A percentile compares a stretch with the other conserved stretches of the same genome.
Evolutionary conservation across 768 basidiomycete species (phyloP).

Genomic region (Chiua virens): DNA sequence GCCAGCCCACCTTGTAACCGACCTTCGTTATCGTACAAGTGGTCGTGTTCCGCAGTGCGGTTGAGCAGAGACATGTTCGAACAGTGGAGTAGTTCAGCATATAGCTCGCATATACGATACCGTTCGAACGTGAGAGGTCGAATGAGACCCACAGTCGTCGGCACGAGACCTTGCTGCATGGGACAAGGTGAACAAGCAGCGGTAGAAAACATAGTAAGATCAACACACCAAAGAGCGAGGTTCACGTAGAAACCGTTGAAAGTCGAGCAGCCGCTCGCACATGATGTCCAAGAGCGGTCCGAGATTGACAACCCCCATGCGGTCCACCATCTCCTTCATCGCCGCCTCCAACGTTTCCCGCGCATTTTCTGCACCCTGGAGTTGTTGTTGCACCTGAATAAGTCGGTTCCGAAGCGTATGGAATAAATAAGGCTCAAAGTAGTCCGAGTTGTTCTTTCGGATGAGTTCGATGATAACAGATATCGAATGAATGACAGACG

Average conservation of each 20-base stretch:
- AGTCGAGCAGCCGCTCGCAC: conserved; percentile 61
- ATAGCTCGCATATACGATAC: conserved; percentile 93
- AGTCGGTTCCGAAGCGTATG: conserved; percentile 90
- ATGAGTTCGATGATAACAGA: conserved; percentile 92
- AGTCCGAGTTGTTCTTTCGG: conserved; percentile 97
- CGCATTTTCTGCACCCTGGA: conserved; percentile 53
- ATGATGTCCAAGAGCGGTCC: conserved; percentile 77
- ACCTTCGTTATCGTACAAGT: conserved; percentile 80
- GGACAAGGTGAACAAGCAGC: conserved; percentile 9
- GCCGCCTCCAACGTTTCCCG: conserved; percentile 68
- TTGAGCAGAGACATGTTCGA: conserved; percentile 98
- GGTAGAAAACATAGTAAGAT: neutral
- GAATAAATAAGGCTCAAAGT: conserved; percentile 96
- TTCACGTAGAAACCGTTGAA: conserved; percentile 66
- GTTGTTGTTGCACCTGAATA: conserved; percentile 81
- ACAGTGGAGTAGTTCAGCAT: conserved; percentile 95
- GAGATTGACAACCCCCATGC: conserved; percentile 89
- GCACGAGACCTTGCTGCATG: conserved; percentile 60
- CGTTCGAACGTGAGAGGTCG: conserved; percentile 91
- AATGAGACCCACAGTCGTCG: conserved; percentile 72
- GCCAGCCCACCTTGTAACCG: conserved; percentile 84
- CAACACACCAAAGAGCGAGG: conserved; percentile 77
- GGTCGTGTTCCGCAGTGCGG: conserved; percentile 64
- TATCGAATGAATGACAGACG: conserved; percentile 84
- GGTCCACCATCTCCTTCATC: conserved; percentile 78